Conservation (phyloP, 495 filamentous ascomycete species). For the Talaromyces trachyspermus region DNA sequence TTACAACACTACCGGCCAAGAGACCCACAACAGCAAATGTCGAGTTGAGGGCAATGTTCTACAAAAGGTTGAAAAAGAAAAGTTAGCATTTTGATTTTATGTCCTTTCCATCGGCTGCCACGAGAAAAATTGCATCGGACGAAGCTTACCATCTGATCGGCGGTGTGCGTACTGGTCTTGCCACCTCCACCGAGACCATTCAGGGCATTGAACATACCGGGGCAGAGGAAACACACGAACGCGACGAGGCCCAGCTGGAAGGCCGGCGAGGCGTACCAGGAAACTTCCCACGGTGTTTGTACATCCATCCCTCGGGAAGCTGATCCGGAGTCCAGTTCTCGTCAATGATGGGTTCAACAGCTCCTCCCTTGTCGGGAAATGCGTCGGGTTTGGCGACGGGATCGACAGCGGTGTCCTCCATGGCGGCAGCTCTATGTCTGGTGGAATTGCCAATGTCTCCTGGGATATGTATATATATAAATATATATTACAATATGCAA, state of each 20-base stretch:
- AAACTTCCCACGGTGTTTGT: slow-evolving; percentile 40
- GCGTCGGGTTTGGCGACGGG: neutral
- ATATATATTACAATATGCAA: neutral
- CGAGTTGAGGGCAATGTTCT: slow-evolving; percentile 55
- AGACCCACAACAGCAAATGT: slow-evolving; percentile 48
- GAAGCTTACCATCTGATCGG: slow-evolving; percentile 34
- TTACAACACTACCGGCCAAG: slow-evolving; percentile 45
- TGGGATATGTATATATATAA: neutral
- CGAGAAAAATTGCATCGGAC: neutral
- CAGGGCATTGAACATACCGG: slow-evolving; percentile 72
- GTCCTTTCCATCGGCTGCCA: slow-evolving; percentile 22
- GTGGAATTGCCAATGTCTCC: neutral
- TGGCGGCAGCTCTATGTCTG: neutral
- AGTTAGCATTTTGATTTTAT: slow-evolving; percentile 47
- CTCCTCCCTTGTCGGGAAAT: neutral
- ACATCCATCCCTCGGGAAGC: slow-evolving; percentile 36
- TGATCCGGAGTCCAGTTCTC: slow-evolving; percentile 6
- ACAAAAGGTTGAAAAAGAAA: no score
- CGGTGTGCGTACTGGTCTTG: slow-evolving; percentile 30
- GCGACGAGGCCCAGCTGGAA: slow-evolving; percentile 39
- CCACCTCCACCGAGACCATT: slow-evolving; percentile 48
- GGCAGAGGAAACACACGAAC: slow-evolving; percentile 76
- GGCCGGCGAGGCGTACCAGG: slow-evolving; percentile 72
- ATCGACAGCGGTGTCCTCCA: slow-evolving; percentile 1
- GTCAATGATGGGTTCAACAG: neutral